phyloP scores from a whole-genome alignment of 805 yeast genomes.

The Ogataea pini region DNA sequence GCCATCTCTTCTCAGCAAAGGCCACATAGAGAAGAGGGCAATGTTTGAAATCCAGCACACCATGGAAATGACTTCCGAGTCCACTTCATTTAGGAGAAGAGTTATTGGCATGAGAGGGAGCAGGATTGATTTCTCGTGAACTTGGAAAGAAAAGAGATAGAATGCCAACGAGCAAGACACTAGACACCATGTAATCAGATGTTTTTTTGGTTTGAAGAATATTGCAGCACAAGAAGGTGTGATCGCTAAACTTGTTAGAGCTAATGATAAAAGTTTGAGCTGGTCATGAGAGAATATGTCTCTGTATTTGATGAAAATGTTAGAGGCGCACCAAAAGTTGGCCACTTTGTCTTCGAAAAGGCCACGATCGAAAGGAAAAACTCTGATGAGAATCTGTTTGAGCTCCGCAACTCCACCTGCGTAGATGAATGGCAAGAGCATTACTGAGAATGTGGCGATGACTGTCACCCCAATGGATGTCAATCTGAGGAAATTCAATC shows the following conservation, averaged over 20 bases:
- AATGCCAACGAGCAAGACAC: conserved; percentile 85
- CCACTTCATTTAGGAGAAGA: conserved; percentile 56
- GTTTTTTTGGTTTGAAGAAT: conserved; percentile 51
- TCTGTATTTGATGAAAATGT: conserved; percentile 72
- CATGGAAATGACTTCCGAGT: conserved; percentile 64
- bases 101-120: conserved; percentile 87
- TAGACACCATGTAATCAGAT: conserved; percentile 67
- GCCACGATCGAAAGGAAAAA: conserved; percentile 92
- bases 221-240: conserved; percentile 56
- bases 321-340: conserved; percentile 96
- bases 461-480: conserved; percentile 66
- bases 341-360: conserved; percentile 97
- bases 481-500: conserved; percentile 57
- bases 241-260: conserved; percentile 53
- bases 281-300: conserved; percentile 51
- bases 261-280: conserved; percentile 58
- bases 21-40: conserved; percentile 85
- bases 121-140: conserved; percentile 90
- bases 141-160: conserved; percentile 89
- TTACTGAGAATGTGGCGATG: conserved; percentile 46
- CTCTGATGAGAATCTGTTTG: conserved; percentile 59
- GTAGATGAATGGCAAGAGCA: conserved; percentile 62
- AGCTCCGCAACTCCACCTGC: conserved; percentile 49
- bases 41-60: conserved; percentile 86
- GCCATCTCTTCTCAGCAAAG: conserved; percentile 76